These are phyloP conservation scores for Blastocladiella emersonii DNA, from an alignment of 371 early-diverging fungal genomes.

Conservation along the genomic window DNA sequence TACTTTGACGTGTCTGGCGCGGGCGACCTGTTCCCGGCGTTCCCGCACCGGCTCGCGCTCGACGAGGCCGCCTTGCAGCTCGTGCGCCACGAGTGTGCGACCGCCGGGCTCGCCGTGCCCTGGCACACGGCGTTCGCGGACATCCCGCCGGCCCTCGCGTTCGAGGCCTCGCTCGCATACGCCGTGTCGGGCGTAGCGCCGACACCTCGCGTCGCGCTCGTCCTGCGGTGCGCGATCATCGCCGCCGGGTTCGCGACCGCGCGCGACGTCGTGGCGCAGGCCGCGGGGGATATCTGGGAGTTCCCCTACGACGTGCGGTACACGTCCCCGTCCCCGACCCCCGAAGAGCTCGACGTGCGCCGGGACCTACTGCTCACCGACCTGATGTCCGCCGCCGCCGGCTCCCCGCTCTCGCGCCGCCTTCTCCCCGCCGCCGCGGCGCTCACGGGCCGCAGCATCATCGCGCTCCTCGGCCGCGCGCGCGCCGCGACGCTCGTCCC, in stretches of 20 bases:
- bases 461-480: neutral
- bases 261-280: neutral
- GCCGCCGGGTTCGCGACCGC: neutral
- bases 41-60: neutral
- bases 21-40: neutral
- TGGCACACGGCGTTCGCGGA: neutral
- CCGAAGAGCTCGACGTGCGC: neutral
- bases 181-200: neutral
- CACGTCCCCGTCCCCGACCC: neutral
- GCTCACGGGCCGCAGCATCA: neutral
- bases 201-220: neutral
- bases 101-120: neutral
- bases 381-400: neutral
- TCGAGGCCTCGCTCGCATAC: neutral
- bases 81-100: neutral
- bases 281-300: neutral
- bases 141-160: neutral
- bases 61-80: neutral
- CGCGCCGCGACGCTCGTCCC: neutral
- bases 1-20: neutral
- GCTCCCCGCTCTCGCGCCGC: neutral
- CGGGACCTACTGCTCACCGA: neutral
- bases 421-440: neutral
- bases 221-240: neutral
- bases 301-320: neutral